phyloP scores from a whole-genome alignment of 495 filamentous ascomycete species.

The Pseudotulostoma volvatum region DNA sequence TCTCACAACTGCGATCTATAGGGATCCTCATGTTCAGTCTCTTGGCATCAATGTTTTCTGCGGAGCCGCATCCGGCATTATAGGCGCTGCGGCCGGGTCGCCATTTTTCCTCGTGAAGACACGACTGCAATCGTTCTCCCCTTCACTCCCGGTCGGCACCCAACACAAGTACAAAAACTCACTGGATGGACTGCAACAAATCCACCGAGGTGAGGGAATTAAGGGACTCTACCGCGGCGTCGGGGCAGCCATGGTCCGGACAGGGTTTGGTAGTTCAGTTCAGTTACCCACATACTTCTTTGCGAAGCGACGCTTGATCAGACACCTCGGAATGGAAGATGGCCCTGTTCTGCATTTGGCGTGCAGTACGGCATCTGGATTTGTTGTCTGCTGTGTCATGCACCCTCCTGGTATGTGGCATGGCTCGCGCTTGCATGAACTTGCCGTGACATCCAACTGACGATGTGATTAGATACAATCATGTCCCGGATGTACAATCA shows the following conservation, averaged over 20 bases:
- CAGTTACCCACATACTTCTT: slow-evolving; percentile 98
- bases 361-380: slow-evolving; percentile 78
- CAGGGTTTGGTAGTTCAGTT: slow-evolving; percentile 85
- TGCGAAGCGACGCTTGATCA: slow-evolving; percentile 70
- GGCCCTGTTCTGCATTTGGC: slow-evolving; percentile 78
- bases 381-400: slow-evolving; percentile 96
- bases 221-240: slow-evolving; percentile 77
- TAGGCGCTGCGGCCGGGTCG: slow-evolving; percentile 79
- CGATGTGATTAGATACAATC: slow-evolving; percentile 88
- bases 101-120: slow-evolving; percentile 99
- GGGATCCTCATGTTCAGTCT: slow-evolving; percentile 57
- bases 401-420: slow-evolving; percentile 68
- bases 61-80: slow-evolving; percentile 71
- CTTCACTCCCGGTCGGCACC: slow-evolving; percentile 87
- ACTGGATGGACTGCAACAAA: slow-evolving; percentile 62
- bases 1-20: slow-evolving; percentile 49
- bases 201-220: slow-evolving; percentile 61
- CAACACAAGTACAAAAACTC: slow-evolving; percentile 87
- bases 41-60: slow-evolving; percentile 84
- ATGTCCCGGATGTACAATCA: slow-evolving; percentile 99
- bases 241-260: slow-evolving; percentile 88
- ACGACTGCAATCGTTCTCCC: slow-evolving; percentile 82
- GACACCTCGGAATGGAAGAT: slow-evolving; percentile 75
- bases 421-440: too few relatives aligned
- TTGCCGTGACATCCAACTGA: too few relatives aligned